These are phyloP conservation scores for Cercospora citrullina DNA, from an alignment of 2,329 filamentous ascomycete species.

Conservation along the genomic window DNA sequence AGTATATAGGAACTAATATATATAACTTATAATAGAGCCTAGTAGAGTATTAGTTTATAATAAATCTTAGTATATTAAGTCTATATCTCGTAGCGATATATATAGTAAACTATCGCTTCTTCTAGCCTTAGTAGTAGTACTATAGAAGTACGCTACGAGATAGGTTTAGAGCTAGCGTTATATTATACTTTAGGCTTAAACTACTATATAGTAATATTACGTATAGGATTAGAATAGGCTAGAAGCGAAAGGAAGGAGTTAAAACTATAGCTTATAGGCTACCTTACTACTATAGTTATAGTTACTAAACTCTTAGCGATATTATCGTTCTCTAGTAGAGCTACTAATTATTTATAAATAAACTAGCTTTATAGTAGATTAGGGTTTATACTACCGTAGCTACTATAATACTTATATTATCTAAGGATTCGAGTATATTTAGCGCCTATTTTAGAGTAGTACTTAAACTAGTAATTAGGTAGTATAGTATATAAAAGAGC, in stretches of 20 bases:
- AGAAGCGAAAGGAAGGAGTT: background rate
- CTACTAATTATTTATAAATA: background rate
- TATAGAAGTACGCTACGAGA: background rate
- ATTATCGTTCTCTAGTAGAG: background rate
- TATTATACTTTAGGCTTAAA: background rate
- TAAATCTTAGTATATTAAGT: no score
- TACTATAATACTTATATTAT: background rate
- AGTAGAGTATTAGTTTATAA: no score
- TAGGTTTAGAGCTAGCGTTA: background rate
- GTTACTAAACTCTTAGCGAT: background rate
- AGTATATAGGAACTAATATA: no score
- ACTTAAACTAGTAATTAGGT: background rate
- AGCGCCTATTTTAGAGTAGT: background rate
- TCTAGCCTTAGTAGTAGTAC: background rate
- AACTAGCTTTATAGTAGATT: background rate
- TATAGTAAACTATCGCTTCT: no score
- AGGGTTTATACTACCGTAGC: background rate
- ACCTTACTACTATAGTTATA: background rate
- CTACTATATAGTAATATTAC: background rate
- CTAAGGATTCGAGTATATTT: background rate
- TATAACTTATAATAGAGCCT: no score
- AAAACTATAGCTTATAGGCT: background rate
- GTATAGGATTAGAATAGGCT: background rate
- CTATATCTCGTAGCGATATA: no score
- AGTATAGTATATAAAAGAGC: background rate